Percentiles rank a stretch among this genome's conserved stretches.
Conservation (phyloP, 306 rosid species). For the Acacia confusa region DNA sequence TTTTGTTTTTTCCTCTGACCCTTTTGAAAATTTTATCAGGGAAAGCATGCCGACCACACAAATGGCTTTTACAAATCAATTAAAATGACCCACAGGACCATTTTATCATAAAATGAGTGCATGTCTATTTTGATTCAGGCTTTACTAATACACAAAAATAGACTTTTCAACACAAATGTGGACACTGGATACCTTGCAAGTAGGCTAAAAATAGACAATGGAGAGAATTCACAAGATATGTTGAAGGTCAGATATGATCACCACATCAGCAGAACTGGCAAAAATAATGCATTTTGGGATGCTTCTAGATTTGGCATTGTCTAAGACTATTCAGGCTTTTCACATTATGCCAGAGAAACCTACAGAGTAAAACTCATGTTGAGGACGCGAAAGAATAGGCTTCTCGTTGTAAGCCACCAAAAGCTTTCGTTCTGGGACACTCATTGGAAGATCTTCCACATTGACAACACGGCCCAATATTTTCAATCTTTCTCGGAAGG, state of each 20-base stretch:
- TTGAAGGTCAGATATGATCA: not conserved
- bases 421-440: constrained; percentile 78
- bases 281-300: not conserved
- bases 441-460: constrained; percentile 80
- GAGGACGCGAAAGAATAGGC: constrained; percentile 98
- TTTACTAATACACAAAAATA: not conserved
- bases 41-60: not conserved
- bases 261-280: not conserved
- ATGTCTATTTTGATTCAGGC: not conserved
- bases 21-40: not conserved
- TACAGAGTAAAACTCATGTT: constrained; percentile 84
- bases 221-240: not conserved
- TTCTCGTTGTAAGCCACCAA: constrained; percentile 99
- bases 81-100: not conserved
- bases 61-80: not conserved
- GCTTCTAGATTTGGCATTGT: constrained; percentile 1
- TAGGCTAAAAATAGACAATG: not conserved
- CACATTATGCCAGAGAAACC: constrained; percentile 28
- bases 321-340: constrained; percentile 8
- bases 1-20: not conserved
- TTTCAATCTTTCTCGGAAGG: constrained; percentile 90
- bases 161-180: not conserved
- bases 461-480: constrained; percentile 87
- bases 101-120: not conserved
- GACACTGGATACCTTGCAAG: not conserved